Evolutionary conservation across 768 basidiomycete species (phyloP).

Genomic region (Macrolepiota albuminosa): DNA sequence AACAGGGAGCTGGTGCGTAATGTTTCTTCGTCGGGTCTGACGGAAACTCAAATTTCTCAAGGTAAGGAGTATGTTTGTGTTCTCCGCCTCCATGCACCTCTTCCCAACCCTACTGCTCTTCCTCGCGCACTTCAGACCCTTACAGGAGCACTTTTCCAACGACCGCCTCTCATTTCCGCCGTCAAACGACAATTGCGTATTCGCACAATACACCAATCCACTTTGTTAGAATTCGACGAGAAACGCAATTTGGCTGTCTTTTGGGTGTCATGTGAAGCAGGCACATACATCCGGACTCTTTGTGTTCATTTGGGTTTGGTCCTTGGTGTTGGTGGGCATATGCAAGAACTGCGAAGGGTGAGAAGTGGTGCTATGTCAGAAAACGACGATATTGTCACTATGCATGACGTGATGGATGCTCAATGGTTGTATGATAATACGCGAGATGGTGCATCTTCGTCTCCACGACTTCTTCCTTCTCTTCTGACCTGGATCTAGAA

Average conservation of each 20-base stretch:
- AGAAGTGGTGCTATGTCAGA: slow-evolving; percentile 95
- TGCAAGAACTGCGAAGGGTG: slow-evolving; percentile 97
- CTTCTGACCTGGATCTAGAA: slow-evolving; percentile 43
- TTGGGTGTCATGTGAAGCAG: slow-evolving; percentile 98
- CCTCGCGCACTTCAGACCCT: slow-evolving; percentile 94
- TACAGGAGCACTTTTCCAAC: slow-evolving; percentile 97
- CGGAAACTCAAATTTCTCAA: slow-evolving; percentile 21
- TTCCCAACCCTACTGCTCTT: slow-evolving; percentile 79
- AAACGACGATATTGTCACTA: slow-evolving; percentile 97
- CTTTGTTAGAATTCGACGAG: slow-evolving; percentile 94
- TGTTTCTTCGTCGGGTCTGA: slow-evolving; percentile 3
- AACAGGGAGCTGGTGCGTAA: slow-evolving; percentile 88
- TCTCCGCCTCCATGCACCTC: slow-evolving; percentile 80
- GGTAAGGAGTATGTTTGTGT: slow-evolving; percentile 99
- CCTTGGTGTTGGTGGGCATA: slow-evolving; percentile 97
- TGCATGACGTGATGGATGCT: slow-evolving; percentile 99
- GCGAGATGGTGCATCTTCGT: slow-evolving; percentile 68
- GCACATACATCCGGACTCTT: slow-evolving; percentile 92
- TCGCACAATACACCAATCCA: slow-evolving; percentile 95
- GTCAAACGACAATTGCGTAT: slow-evolving; percentile 98
- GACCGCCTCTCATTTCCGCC: slow-evolving; percentile 97
- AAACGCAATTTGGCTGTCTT: slow-evolving; percentile 95
- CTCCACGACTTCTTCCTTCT: background rate
- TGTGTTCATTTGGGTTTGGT: slow-evolving; percentile 96
- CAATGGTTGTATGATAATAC: slow-evolving; percentile 99